Evolutionary conservation across 306 rosid genomes (phyloP), one percentile per base, ranked within the genome.

Genomic region (Oxytropis ochrocephala): DNA sequence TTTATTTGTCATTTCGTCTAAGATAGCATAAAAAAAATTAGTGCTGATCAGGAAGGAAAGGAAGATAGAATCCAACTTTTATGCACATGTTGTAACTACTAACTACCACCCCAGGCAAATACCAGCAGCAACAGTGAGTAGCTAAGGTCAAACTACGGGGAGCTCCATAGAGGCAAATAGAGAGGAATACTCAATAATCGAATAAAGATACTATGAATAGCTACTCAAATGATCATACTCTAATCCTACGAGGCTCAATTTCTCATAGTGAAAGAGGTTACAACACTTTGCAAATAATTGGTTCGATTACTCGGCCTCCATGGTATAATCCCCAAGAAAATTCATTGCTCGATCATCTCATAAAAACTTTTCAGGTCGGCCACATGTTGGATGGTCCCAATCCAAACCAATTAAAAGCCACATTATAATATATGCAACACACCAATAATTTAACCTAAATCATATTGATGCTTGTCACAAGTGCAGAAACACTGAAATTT

Each of bases 401-500:
- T 12, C 24, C 70, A 61, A 61, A 11, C 67, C 67, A 3, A 4
- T 46, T n/a, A n/a, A n/a, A n/a, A n/a, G n/a, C n/a, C n/a, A n/a
- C n/a, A n/a, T n/a, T n/a, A n/a, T n/a, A n/a, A 18, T 18, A 52
- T 21, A 3, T 36, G 6, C 10, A 21, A 36, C 19, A 5, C 49
- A 60, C 44, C 13, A 48, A 38, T 49, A 58, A 19, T 57, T 54
- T 47, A 10, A 29, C 29, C 46, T 46, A n/a, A 12, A 13, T 5
- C 29, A 13, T 44, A 44, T 13, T 41, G 7, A 41, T 57, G 27
- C 17, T 16, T 39, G 11, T 16, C 43, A 42, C 21, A n/a, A 55
- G 46, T 70, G 36, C 57, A 57, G 35, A 70, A 54, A 30, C 58
- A 59, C 48, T 72, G n/a, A 33, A 72, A 13, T 35, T 72, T 4